Percentiles rank a stretch among this genome's conserved stretches.
phyloP scores from a whole-genome alignment of 169 alveolate species.

The Plasmodium relictum region DNA sequence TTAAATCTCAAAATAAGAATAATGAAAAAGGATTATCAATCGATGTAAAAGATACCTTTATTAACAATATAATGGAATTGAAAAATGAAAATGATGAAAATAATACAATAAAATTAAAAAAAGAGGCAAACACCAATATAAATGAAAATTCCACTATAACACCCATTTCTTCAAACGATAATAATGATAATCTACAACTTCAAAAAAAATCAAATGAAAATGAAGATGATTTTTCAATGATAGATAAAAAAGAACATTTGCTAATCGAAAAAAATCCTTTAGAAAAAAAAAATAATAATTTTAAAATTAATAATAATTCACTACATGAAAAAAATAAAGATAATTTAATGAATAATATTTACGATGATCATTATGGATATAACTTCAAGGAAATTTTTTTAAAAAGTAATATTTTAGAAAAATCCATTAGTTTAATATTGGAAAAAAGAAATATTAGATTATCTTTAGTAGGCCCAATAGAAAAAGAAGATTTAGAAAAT shows the following conservation, averaged over 20 bases:
- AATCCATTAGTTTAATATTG: slow-evolving; percentile 57
- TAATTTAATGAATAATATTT: slow-evolving; percentile 1
- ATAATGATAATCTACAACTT: neutral
- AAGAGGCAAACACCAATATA: neutral
- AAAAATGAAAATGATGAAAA: neutral
- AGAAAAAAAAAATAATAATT: neutral
- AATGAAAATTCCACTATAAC: neutral
- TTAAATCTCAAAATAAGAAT: slow-evolving; percentile 15
- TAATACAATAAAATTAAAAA: neutral
- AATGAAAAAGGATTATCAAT: slow-evolving; percentile 18
- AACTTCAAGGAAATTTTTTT: slow-evolving; percentile 57
- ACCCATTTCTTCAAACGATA: too few species aligned
- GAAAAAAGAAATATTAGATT: slow-evolving; percentile 69
- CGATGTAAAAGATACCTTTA: slow-evolving; percentile 2
- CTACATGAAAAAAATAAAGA: neutral
- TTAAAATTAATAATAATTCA: neutral
- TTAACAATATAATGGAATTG: neutral
- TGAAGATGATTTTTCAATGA: neutral
- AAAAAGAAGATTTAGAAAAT: slow-evolving; percentile 52
- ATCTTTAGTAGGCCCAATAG: slow-evolving; percentile 74
- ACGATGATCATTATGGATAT: slow-evolving; percentile 67
- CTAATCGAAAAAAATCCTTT: neutral
- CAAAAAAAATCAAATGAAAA: neutral
- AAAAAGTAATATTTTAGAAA: slow-evolving; percentile 67
- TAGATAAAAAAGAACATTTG: neutral